These are phyloP conservation scores for Tilletia caries DNA, from an alignment of 1,284 basidiomycete genomes.

Conservation along the genomic window DNA sequence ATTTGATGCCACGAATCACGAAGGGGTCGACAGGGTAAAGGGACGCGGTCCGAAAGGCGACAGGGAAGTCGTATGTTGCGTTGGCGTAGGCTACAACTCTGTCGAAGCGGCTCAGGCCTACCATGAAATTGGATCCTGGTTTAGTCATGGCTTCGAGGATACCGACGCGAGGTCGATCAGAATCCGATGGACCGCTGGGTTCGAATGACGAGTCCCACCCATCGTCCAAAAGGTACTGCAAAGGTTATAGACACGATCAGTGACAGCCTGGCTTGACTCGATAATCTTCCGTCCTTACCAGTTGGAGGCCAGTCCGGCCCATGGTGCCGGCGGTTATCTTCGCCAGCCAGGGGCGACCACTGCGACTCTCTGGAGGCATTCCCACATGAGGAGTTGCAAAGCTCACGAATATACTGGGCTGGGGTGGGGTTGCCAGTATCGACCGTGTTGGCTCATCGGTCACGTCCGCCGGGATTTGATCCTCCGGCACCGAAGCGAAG, in stretches of 20 bases:
- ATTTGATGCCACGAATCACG: background rate
- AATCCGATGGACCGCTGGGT: background rate
- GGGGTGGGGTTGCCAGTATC: background rate
- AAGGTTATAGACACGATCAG: background rate
- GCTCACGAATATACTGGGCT: slow-evolving; percentile 62
- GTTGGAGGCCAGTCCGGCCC: slow-evolving; percentile 77
- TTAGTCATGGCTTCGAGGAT: slow-evolving; percentile 29
- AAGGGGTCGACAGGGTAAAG: slow-evolving; percentile 35
- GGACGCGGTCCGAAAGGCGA: slow-evolving; percentile 36
- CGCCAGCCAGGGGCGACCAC: slow-evolving; percentile 1
- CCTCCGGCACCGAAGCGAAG: slow-evolving; percentile 17
- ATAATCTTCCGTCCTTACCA: slow-evolving; percentile 47
- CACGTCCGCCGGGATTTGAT: background rate
- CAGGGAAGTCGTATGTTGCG: slow-evolving; percentile 56
- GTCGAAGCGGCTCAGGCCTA: slow-evolving; percentile 68
- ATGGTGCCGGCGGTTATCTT: slow-evolving; percentile 50
- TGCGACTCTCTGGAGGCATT: slow-evolving; percentile 35
- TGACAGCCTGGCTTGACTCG: background rate
- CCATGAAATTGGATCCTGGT: slow-evolving; percentile 72
- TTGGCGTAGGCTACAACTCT: slow-evolving; percentile 79
- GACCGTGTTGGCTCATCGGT: background rate
- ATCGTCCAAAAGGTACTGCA: slow-evolving; percentile 8
- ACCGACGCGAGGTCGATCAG: slow-evolving; percentile 15
- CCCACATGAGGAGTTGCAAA: slow-evolving; percentile 79
- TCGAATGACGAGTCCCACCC: background rate